These are phyloP conservation scores for Catharanthus roseus DNA, from an alignment of 257 asterid species.

Conservation along the genomic window DNA sequence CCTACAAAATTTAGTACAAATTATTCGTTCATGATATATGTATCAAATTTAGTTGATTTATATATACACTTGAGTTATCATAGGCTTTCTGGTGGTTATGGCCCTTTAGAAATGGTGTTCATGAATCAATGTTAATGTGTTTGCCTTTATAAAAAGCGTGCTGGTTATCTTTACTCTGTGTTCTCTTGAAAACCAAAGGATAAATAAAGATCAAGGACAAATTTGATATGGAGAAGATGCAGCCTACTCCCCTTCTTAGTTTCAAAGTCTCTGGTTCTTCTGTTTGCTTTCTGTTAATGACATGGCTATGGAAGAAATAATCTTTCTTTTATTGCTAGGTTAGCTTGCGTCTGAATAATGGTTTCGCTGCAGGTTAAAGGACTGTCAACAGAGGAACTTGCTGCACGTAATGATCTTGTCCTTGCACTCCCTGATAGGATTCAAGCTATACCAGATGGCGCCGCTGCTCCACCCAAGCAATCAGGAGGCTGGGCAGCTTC, in stretches of 20 bases:
- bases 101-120: not conserved
- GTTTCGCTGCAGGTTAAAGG: slow-evolving; percentile 67
- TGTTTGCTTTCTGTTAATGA: not conserved
- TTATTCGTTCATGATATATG: too few relatives aligned
- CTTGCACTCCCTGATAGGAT: slow-evolving; percentile 92
- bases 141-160: not conserved
- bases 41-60: too few relatives aligned
- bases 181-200: not conserved
- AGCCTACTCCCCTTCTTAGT: not conserved
- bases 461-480: slow-evolving; percentile 77
- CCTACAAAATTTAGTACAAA: too few relatives aligned
- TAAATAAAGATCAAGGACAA: not conserved
- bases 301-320: not conserved
- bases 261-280: not conserved
- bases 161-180: not conserved
- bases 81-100: not conserved
- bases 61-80: too few relatives aligned
- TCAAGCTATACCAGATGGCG: slow-evolving; percentile 93
- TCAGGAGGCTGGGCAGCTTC: slow-evolving; percentile 91
- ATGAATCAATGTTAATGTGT: not conserved
- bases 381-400: slow-evolving; percentile 75
- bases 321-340: not conserved
- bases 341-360: slow-evolving; percentile 5
- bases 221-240: not conserved
- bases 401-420: slow-evolving; percentile 84